Base-by-base conservation (phyloP, 2,329 filamentous ascomycete species). In the Alternaria sp. region DNA sequence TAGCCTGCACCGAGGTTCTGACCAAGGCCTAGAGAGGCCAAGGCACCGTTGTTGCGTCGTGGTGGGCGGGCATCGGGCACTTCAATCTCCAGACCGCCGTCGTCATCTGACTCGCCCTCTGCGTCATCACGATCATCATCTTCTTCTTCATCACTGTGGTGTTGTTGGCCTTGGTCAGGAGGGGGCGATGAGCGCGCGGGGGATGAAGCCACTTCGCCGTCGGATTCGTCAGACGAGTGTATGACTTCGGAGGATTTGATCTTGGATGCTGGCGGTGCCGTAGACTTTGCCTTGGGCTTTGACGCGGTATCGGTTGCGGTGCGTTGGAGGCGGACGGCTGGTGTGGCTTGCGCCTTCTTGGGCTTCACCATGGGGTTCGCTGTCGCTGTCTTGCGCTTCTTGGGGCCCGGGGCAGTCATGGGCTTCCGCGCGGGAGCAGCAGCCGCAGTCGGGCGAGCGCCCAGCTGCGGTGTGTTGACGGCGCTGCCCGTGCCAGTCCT, bases 321-420 rank as follows among this genome's bases (percentile, higher is more conserved):
- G 42, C 78, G 75, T 34, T 81, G 79, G 32, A 80, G 70, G 39
- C 74, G 72, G 36, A 80, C 76, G 2, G 67, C 57, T 7, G 75
- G 73, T 16, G 66, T 61, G 2, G 67, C 60, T 36, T 66, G 62
- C 12, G 63, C 18, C 58, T 77, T 77, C 58, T 72, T 76, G 1
- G 64, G 44, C 43, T 73, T 70, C 2, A 69, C 46, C 42, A 71
- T 54, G 18, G 65, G 67, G 30, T 71, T 70, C 5, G 65, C 52
- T 3, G 70, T 62, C 3, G 65, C 66, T 0, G 63, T 57, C 43
- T 75, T 78, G 57, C 72, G 71, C 58, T 76, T 78, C 65, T 73
- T 74, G 9, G 61, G 62, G 26, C 63, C 69, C 16, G 68, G 49
- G 9, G 60, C 56, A 24, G 60, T 39, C 11, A 60, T 39, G 9